Conservation (phyloP, 306 rosid genomes). For the Rosa lucieae region DNA sequence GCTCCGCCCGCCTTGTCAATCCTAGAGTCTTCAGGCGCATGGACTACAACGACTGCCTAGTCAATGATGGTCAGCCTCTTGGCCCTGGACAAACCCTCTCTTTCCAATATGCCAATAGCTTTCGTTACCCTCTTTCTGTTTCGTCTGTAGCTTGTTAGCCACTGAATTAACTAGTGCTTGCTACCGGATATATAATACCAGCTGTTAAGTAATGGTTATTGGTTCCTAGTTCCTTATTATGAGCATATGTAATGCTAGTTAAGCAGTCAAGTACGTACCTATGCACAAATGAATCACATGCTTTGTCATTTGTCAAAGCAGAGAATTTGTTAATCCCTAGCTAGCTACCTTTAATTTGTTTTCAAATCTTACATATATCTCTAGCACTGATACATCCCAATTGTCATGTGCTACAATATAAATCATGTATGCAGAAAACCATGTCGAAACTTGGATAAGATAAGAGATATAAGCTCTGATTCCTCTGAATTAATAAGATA, state of each 20-base stretch:
- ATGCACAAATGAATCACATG: too few species aligned
- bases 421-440: neutral
- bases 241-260: neutral
- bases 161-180: neutral
- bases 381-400: neutral
- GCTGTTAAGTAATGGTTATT: too few species aligned
- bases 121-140: constrained; percentile 52
- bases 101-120: constrained; percentile 58
- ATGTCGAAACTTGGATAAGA: neutral
- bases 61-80: constrained; percentile 47
- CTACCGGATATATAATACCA: too few species aligned
- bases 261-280: neutral
- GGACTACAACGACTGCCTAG: constrained; percentile 53
- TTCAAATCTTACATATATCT: neutral
- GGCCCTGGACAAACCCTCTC: constrained; percentile 44
- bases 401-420: neutral
- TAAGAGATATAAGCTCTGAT: neutral
- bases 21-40: constrained; percentile 49
- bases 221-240: too few species aligned
- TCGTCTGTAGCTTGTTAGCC: constrained; percentile 43
- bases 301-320: too few species aligned
- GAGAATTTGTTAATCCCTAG: too few species aligned
- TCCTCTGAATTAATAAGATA: too few species aligned
- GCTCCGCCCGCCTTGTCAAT: constrained; percentile 54
- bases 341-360: neutral